phyloP scores from a whole-genome alignment of 805 yeast genomes.

The Candida sphagnicola region DNA sequence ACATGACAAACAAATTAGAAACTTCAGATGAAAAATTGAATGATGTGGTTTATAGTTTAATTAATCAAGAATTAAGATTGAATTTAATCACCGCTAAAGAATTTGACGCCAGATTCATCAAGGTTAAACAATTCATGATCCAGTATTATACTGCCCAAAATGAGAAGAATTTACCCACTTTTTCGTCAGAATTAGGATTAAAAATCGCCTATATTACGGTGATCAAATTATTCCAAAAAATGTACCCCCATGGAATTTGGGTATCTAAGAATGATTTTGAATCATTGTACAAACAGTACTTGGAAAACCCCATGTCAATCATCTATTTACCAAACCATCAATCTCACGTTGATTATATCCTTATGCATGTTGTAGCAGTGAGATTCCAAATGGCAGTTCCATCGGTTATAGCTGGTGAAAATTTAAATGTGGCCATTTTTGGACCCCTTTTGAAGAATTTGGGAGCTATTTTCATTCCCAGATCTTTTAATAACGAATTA shows the following conservation, averaged over 20 bases:
- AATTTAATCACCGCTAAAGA: constrained; percentile 32
- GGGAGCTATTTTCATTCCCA: constrained; percentile 58
- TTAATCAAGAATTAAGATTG: constrained; percentile 35
- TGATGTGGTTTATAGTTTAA: constrained; percentile 29
- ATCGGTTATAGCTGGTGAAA: constrained; percentile 62
- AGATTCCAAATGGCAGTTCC: constrained; percentile 54
- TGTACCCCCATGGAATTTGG: constrained; percentile 44
- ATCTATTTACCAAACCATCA: constrained; percentile 59
- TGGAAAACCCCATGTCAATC: constrained; percentile 39
- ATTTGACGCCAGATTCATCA: constrained; percentile 26
- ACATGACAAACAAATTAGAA: constrained; percentile 31
- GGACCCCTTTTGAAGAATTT: constrained; percentile 45
- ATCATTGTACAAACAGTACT: constrained; percentile 25
- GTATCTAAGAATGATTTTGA: constrained; percentile 27
- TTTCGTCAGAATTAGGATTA: constrained; percentile 18
- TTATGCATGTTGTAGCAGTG: constrained; percentile 50
- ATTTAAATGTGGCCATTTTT: constrained; percentile 54
- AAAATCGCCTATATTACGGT: constrained; percentile 36
- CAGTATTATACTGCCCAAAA: constrained; percentile 32
- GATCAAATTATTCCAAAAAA: constrained; percentile 25
- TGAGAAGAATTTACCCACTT: constrained; percentile 33
- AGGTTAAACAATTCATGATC: constrained; percentile 37
- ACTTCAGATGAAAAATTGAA: constrained; percentile 30
- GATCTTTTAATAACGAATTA: constrained; percentile 41
- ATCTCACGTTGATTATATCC: constrained; percentile 59